Evolutionary conservation across 73 alveolate species (phyloP).

Genomic region (Symbiodinium pilosum): DNA sequence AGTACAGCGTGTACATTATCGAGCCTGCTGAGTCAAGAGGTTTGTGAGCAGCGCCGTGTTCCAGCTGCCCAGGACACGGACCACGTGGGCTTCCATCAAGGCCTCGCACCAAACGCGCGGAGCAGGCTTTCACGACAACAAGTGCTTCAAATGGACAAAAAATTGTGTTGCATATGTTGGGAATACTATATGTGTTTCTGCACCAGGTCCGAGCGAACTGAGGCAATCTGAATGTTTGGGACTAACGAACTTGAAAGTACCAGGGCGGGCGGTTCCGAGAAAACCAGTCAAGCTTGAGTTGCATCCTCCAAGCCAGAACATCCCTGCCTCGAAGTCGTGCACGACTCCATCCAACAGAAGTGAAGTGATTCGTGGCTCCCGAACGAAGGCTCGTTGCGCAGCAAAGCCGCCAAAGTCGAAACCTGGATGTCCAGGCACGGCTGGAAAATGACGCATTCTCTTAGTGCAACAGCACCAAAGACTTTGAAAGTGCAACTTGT

Average conservation of each 20-base stretch:
- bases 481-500: not conserved
- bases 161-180: no score
- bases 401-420: slow-evolving; percentile 89
- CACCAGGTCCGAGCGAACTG: no score
- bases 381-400: slow-evolving; percentile 50
- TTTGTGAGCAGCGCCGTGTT: not conserved
- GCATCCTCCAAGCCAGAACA: no score
- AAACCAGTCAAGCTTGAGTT: no score
- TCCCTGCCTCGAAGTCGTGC: slow-evolving; percentile 70
- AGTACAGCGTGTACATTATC: not conserved
- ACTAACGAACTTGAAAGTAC: no score
- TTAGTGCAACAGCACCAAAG: not conserved
- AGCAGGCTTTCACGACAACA: no score
- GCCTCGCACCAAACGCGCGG: not conserved
- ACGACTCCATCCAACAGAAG: slow-evolving; percentile 81
- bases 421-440: not conserved
- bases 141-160: no score
- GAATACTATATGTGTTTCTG: no score
- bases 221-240: no score
- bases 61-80: slow-evolving; percentile 5
- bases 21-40: not conserved
- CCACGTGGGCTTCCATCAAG: not conserved
- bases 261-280: no score
- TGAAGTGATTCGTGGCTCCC: slow-evolving; percentile 39
- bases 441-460: no score